Evolutionary conservation across 768 basidiomycete species (phyloP).

Genomic region (Paxillus rubicundulus): DNA sequence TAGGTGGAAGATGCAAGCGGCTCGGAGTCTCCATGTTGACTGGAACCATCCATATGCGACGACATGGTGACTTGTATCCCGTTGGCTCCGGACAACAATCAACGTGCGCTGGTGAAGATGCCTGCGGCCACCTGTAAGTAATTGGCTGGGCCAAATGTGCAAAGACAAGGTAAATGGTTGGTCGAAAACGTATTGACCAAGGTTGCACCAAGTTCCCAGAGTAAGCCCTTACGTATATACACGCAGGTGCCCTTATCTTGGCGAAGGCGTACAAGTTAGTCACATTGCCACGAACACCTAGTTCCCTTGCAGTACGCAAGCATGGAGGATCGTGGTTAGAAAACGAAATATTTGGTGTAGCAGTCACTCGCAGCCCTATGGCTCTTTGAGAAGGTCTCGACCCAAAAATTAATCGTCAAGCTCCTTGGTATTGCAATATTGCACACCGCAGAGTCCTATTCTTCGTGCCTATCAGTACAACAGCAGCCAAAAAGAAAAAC

Average conservation of each 20-base stretch:
- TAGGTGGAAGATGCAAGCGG: conserved; percentile 66
- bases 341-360: too few relatives aligned
- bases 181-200: neutral
- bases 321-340: too few relatives aligned
- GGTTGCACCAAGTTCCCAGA: neutral
- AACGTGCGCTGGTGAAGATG: neutral
- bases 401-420: too few relatives aligned
- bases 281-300: too few relatives aligned
- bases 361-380: too few relatives aligned
- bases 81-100: neutral
- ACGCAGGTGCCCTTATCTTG: conserved; percentile 24
- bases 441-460: neutral
- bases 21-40: conserved; percentile 87
- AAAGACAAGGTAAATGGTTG: neutral
- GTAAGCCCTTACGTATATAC: conserved; percentile 41
- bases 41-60: conserved; percentile 53
- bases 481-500: conserved; percentile 5
- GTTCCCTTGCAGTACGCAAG: too few relatives aligned
- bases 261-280: too few relatives aligned
- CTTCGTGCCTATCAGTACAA: conserved; percentile 9
- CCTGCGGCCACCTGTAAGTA: neutral
- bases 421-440: too few relatives aligned
- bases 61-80: conserved; percentile 8
- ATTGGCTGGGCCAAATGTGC: neutral
- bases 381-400: too few relatives aligned